Conservation (phyloP, 2,329 filamentous ascomycete species). For the Catunica adiposa region DNA sequence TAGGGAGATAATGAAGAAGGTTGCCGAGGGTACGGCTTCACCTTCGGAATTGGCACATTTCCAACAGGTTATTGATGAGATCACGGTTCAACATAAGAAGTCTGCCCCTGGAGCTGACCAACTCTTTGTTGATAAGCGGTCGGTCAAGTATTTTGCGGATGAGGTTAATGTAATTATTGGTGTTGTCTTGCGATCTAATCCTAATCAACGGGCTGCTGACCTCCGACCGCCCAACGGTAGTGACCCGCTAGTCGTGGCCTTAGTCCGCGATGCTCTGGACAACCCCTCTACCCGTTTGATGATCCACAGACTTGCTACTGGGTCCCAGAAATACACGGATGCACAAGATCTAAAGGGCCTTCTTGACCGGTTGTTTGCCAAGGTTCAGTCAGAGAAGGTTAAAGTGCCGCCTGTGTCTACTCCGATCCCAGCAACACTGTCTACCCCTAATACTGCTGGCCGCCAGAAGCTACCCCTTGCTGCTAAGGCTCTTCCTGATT, state of each 20-base stretch:
- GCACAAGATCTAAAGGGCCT: conserved; percentile 36
- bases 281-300: conserved; percentile 32
- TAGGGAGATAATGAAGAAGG: conserved; percentile 67
- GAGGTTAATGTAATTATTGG: conserved; percentile 41
- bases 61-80: conserved; percentile 64
- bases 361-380: conserved; percentile 30
- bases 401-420: conserved; percentile 14
- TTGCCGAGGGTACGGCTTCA: conserved; percentile 58
- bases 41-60: conserved; percentile 58
- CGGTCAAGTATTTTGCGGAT: conserved; percentile 42
- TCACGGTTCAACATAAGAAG: conserved; percentile 44
- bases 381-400: conserved; percentile 16
- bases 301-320: conserved; percentile 37
- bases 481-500: conserved; percentile 28
- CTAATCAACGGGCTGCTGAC: conserved; percentile 36
- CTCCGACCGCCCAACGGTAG: conserved; percentile 36
- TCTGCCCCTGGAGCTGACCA: conserved; percentile 38
- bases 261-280: conserved; percentile 42
- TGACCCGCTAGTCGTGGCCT: conserved; percentile 37
- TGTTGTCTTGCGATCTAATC: conserved; percentile 43
- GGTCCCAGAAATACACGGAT: conserved; percentile 34
- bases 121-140: conserved; percentile 37
- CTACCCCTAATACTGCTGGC: not conserved
- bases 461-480: conserved; percentile 21
- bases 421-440: not conserved